phyloP scores from a whole-genome alignment of 495 filamentous ascomycete genomes.

The Cercophora samala region DNA sequence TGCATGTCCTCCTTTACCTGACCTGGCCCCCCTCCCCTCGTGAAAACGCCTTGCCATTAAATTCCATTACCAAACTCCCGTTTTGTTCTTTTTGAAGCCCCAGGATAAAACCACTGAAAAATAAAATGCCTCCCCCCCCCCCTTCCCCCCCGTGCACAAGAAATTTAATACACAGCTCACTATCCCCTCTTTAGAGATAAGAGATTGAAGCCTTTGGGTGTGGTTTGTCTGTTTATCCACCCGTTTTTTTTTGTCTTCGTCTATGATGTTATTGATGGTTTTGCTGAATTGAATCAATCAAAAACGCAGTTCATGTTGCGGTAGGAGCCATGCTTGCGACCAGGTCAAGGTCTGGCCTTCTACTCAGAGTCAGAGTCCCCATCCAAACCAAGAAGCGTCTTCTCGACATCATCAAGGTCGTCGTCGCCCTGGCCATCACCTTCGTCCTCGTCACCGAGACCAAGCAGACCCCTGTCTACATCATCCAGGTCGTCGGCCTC shows the following conservation, averaged over 20 bases:
- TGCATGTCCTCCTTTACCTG: background rate
- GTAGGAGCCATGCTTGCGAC: too few relatives aligned
- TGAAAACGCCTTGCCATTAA: background rate
- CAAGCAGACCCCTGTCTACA: slow-evolving; percentile 42
- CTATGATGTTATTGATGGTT: too few relatives aligned
- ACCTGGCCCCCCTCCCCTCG: background rate
- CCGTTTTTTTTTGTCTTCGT: background rate
- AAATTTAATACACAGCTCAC: background rate
- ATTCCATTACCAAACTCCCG: background rate
- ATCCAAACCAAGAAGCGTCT: slow-evolving; percentile 47
- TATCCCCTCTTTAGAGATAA: background rate
- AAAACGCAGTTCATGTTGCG: too few relatives aligned
- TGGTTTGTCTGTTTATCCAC: background rate
- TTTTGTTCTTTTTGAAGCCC: background rate
- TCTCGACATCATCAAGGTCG: slow-evolving; percentile 53
- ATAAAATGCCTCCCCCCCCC: background rate
- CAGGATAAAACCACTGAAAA: background rate
- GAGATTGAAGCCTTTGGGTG: background rate
- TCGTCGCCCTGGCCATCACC: slow-evolving; percentile 41
- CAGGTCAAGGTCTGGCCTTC: too few relatives aligned
- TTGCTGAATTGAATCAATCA: too few relatives aligned
- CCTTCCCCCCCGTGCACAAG: too few relatives aligned
- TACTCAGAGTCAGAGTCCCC: slow-evolving; percentile 45
- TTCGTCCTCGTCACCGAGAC: slow-evolving; percentile 28
- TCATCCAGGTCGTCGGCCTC: slow-evolving; percentile 51